These are phyloP conservation scores for Gaultheria prostrata DNA, from an alignment of 148 eudicot species.

Conservation along the genomic window DNA sequence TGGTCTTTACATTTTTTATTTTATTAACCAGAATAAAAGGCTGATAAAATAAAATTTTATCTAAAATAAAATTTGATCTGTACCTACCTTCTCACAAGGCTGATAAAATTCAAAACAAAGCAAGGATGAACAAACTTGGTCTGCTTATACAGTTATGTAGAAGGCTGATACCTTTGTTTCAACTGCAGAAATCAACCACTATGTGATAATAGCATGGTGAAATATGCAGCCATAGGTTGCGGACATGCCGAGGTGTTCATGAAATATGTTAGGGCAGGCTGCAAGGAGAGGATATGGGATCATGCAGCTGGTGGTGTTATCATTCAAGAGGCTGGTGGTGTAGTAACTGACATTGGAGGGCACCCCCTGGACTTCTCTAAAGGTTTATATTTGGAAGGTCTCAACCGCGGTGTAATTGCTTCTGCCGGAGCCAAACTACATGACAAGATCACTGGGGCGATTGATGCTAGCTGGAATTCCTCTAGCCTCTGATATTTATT, in stretches of 20 bases:
- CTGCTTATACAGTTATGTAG: neutral
- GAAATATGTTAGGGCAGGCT: slow-evolving; percentile 51
- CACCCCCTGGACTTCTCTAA: slow-evolving; percentile 34
- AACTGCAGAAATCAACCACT: slow-evolving; percentile 44
- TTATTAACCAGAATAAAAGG: neutral
- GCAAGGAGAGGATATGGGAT: slow-evolving; percentile 55
- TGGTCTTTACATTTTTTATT: neutral
- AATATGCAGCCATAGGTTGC: slow-evolving; percentile 49
- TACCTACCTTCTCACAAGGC: no score
- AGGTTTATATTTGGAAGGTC: slow-evolving; percentile 46
- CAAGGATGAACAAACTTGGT: no score
- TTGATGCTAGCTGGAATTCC: slow-evolving; percentile 53
- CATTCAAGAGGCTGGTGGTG: slow-evolving; percentile 49
- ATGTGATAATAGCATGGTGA: slow-evolving; percentile 48
- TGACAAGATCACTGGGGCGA: slow-evolving; percentile 39
- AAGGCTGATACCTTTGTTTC: slow-evolving; percentile 6
- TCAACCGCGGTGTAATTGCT: slow-evolving; percentile 45
- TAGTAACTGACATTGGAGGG: slow-evolving; percentile 48
- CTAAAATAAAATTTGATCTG: no score
- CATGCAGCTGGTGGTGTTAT: slow-evolving; percentile 51
- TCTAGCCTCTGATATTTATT: slow-evolving; percentile 32
- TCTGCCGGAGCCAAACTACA: slow-evolving; percentile 41
- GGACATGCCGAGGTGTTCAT: slow-evolving; percentile 52
- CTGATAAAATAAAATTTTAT: no score
- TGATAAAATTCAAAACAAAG: no score